Base-by-base conservation (phyloP, 768 basidiomycete genomes). In the Russula brevipes region DNA sequence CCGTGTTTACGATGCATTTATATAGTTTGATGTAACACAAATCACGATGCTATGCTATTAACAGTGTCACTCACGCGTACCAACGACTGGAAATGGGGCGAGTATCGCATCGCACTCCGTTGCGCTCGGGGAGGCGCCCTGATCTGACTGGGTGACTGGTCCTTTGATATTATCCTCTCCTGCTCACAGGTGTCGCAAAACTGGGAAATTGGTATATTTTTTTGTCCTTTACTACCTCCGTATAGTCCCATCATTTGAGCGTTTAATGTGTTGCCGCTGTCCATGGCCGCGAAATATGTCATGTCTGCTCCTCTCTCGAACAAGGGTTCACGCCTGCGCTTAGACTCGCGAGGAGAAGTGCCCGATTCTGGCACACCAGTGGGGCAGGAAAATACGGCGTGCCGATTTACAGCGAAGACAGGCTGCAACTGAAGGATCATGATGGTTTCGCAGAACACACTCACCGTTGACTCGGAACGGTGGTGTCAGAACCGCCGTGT, bases 381-480 rank as follows among this genome's bases (percentile, higher is more conserved):
- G 87, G 86, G 1, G 88, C 85, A 0, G 90, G 89, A 45, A 91
- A 24, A 24, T 85, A 24, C 80, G 80, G 57, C 85, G 82, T n/a
- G 77, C 73, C 1, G 77, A 74, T n/a, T 76, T 73, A 72, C 90
- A 93, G 8, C 75, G 69, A 10, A 73, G 73, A 71, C 90, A 93
- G 7, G 56, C 2, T 39, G 38, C 11, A 16, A 24, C 24, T 24
- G 24, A 14, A 68, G 24, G 17, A 24, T 24, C 24, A 24, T 24
- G 24, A 24, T 24, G 8, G 19, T 31, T 14, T 30, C 17, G 4
- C 9, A 16, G 24, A 39, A 35, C 3, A 31, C n/a, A 64, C 84
- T 33, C 60, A 89, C 92, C 73, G 74, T 84, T 84, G 8, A 89
- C 73, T 3, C 91, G 84, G 24, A 30, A 90, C 80, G 1, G 77